Percentiles rank a stretch among this genome's conserved stretches.
Evolutionary conservation across 352 stramenopile genomes (phyloP).

Genomic region (Pythium oligandrum): DNA sequence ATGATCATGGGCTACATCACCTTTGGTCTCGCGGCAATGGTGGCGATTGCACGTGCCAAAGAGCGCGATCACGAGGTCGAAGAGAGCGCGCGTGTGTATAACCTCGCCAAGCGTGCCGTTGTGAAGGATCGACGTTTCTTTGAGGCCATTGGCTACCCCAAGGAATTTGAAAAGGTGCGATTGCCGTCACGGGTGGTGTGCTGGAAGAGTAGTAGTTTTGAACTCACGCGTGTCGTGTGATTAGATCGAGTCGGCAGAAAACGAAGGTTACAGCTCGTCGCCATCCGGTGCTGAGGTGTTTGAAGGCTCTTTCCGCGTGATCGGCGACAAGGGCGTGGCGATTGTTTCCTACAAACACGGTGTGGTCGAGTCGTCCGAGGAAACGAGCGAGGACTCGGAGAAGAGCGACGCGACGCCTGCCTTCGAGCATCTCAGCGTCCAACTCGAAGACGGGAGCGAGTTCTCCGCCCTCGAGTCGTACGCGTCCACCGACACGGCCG

Average conservation of each 20-base stretch:
- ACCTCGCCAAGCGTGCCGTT: conserved; percentile 71
- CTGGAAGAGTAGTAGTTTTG: not conserved
- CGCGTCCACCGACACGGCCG: conserved; percentile 41
- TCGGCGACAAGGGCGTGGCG: conserved; percentile 49
- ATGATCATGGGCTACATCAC: conserved; percentile 55
- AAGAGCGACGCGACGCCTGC: conserved; percentile 31
- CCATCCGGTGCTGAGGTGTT: not conserved
- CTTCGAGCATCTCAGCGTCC: conserved; percentile 48
- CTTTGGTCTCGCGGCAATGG: conserved; percentile 46
- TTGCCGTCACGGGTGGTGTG: not conserved
- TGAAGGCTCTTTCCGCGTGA: conserved; percentile 45
- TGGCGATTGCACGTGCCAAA: conserved; percentile 56
- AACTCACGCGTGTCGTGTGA: not conserved
- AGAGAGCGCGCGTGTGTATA: conserved; percentile 66
- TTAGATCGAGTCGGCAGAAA: conserved; percentile 2
- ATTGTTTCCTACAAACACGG: conserved; percentile 51
- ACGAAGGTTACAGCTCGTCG: not conserved
- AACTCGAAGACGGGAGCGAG: conserved; percentile 33
- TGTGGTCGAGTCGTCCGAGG: conserved; percentile 1
- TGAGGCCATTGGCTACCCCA: conserved; percentile 65
- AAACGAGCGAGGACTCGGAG: conserved; percentile 10
- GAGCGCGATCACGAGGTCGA: conserved; percentile 42
- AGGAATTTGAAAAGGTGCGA: conserved; percentile 46
- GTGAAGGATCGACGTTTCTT: conserved; percentile 75
- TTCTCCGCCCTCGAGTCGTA: conserved; percentile 69